A percentile compares a stretch with the other conserved stretches of the same genome.
phyloP scores from a whole-genome alignment of 225 moss, liverwort and hornwort genomes.

The Neckera pumila region DNA sequence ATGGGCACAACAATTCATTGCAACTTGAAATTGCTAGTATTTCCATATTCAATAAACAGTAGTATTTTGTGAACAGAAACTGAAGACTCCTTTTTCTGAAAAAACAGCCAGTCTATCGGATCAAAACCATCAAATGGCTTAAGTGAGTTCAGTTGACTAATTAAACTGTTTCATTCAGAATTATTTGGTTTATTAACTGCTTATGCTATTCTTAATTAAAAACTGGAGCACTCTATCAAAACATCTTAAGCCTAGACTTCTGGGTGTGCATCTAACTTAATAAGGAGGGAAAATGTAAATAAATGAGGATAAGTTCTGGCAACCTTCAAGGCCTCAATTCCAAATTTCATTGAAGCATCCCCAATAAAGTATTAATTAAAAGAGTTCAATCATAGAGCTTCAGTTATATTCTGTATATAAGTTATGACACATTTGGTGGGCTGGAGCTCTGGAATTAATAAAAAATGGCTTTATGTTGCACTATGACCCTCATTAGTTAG shows the following conservation, averaged over 20 bases:
- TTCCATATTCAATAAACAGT: background rate
- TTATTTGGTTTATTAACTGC: background rate
- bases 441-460: background rate
- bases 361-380: background rate
- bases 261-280: background rate
- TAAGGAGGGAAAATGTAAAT: background rate
- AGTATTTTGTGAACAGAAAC: background rate
- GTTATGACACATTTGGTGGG: background rate
- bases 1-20: rapidly evolving
- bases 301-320: background rate
- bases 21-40: background rate
- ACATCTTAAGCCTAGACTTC: background rate
- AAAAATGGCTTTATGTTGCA: background rate
- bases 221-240: background rate
- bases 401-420: background rate
- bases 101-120: background rate
- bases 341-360: background rate
- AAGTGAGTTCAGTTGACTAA: background rate
- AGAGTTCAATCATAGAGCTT: conserved; percentile 5
- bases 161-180: background rate
- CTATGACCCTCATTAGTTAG: background rate
- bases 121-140: background rate
- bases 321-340: background rate
- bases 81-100: background rate
- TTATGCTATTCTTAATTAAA: background rate